Conservation (phyloP, 495 filamentous ascomycete genomes). For the Penicillium herquei region DNA sequence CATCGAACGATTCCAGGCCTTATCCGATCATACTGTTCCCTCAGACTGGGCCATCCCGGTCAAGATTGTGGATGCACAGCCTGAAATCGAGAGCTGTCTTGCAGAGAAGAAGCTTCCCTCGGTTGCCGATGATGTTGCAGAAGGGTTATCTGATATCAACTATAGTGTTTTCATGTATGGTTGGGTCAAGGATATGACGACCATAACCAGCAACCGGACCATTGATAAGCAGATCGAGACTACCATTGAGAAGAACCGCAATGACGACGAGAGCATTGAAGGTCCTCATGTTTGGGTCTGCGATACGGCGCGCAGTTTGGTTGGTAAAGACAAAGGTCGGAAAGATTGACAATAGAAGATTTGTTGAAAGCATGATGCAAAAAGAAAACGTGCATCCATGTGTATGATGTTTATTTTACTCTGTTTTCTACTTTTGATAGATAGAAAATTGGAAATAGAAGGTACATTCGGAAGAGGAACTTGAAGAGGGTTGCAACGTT, state of each 20-base stretch:
- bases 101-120: constrained; percentile 33
- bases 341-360: constrained; percentile 23
- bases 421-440: too few relatives aligned
- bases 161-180: constrained; percentile 67
- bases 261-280: constrained; percentile 36
- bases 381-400: too few relatives aligned
- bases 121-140: constrained; percentile 37
- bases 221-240: constrained; percentile 63
- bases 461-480: background rate
- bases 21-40: constrained; percentile 54
- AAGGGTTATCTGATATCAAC: constrained; percentile 60
- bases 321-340: constrained; percentile 59
- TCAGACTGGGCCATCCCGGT: constrained; percentile 51
- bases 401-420: too few relatives aligned
- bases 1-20: constrained; percentile 39
- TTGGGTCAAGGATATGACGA: constrained; percentile 59
- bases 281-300: constrained; percentile 63
- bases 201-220: constrained; percentile 64
- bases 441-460: background rate
- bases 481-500: background rate
- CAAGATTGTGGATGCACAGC: constrained; percentile 37
- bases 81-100: constrained; percentile 29
- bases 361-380: background rate
- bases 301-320: constrained; percentile 61
- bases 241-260: constrained; percentile 43